Conservation (phyloP, 257 asterid species). For the Fraxinus cuspidata region DNA sequence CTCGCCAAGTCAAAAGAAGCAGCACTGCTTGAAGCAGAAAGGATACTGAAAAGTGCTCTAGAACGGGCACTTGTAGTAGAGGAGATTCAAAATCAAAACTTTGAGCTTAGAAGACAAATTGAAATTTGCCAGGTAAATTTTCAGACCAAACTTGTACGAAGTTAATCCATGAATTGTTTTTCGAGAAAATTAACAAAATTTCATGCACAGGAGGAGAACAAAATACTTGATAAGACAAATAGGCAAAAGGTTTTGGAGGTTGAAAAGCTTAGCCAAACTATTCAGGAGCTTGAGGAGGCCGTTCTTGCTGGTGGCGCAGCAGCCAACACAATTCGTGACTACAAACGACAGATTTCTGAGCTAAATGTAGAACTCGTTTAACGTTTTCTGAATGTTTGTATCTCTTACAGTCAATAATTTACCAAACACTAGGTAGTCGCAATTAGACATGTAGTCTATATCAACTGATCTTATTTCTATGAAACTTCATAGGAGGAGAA, state of each 20-base stretch:
- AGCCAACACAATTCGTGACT: slow-evolving; percentile 75
- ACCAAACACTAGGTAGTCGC: neutral
- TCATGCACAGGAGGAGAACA: slow-evolving; percentile 67
- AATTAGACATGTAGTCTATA: neutral
- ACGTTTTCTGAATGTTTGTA: neutral
- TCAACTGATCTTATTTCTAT: slow-evolving; percentile 20
- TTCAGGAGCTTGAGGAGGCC: slow-evolving; percentile 87
- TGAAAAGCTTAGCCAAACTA: slow-evolving; percentile 79
- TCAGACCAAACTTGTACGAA: neutral
- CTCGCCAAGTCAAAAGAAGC: slow-evolving; percentile 79
- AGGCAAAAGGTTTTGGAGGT: slow-evolving; percentile 82
- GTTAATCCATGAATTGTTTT: slow-evolving; percentile 5
- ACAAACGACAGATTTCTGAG: slow-evolving; percentile 66
- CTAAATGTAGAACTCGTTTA: slow-evolving; percentile 45
- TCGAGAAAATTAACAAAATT: slow-evolving; percentile 7
- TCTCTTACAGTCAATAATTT: slow-evolving; percentile 3
- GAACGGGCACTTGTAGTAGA: slow-evolving; percentile 87
- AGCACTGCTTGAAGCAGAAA: slow-evolving; percentile 85
- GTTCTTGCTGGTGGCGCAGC: slow-evolving; percentile 84
- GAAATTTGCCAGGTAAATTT: slow-evolving; percentile 74
- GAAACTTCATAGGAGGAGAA: slow-evolving; percentile 68
- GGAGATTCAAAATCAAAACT: slow-evolving; percentile 82
- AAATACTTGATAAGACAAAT: slow-evolving; percentile 73
- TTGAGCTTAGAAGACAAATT: slow-evolving; percentile 71
- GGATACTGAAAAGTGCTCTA: slow-evolving; percentile 67